Percentiles rank a stretch among this genome's conserved stretches.
phyloP scores from a whole-genome alignment of 129 eudicot genomes.

The Silybum marianum region DNA sequence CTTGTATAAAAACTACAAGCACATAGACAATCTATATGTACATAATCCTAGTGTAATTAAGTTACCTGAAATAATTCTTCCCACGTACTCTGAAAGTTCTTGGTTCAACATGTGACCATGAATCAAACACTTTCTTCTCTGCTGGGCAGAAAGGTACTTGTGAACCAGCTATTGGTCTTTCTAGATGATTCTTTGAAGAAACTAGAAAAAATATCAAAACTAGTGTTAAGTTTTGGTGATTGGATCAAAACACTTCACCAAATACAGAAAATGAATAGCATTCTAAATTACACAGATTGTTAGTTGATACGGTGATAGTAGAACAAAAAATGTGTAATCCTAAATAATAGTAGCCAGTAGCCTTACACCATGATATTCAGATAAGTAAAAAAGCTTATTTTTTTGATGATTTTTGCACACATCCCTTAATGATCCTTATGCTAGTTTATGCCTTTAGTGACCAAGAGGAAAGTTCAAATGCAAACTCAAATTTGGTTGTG shows the following conservation, averaged over 20 bases:
- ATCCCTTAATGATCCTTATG: no score
- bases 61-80: slow-evolving; percentile 65
- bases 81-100: slow-evolving; percentile 72
- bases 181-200: slow-evolving; percentile 62
- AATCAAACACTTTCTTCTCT: slow-evolving; percentile 70
- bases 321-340: slow-evolving; percentile 7
- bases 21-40: neutral
- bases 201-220: slow-evolving; percentile 43
- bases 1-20: neutral
- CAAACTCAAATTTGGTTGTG: no score
- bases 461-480: no score
- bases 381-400: no score
- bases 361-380: no score
- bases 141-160: slow-evolving; percentile 83
- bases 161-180: slow-evolving; percentile 84
- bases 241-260: neutral
- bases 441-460: no score
- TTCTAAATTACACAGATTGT: neutral
- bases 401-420: no score
- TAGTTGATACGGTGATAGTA: neutral
- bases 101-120: slow-evolving; percentile 85
- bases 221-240: slow-evolving; percentile 15
- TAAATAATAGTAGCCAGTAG: neutral
- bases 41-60: neutral
- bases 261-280: neutral